Evolutionary conservation across 2,329 filamentous ascomycete genomes (phyloP), one percentile per base, ranked within the genome.

Genomic region (Fusarium coicis): DNA sequence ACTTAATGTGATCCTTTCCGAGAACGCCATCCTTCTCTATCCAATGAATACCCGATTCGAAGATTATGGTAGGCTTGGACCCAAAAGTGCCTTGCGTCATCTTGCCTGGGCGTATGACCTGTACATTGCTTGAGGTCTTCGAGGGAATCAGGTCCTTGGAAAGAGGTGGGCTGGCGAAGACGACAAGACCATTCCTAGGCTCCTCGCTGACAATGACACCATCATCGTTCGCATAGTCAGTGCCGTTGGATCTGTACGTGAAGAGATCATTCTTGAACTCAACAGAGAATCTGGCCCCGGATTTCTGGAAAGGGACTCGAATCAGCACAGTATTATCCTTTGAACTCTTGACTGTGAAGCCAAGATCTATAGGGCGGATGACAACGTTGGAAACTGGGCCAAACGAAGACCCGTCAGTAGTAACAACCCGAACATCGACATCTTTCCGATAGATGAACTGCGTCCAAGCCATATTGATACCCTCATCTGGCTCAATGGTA

Each of bases 261-360:
- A 47, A 49, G 14, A 34, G 14, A 9, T 36, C 40, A 15, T 49
- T 5, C 7, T n/a, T 34, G 9, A 57, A 57, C 40, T 57, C 54
- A n/a, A 57, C 40, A 7, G 54, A 57, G 19, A 57, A 57, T 28
- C 54, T 57, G 0, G 40, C 15, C 11, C 54, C 40, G 3, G 40
- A 57, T 0, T 36, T 34, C 3, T 28, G 18, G 10, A 8, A 49
- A 14, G 40, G 54, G 0, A 49, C 40, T 1, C 54, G 30, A 21
- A 57, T 36, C 23, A 57, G 10, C 6, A 57, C 14, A 1, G 23
- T n/a, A 1, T 57, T 2, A 28, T 44, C 1, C 10, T 36, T 18
- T 7, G 10, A 19, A 2, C 14, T 36, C 2, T 21, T 5, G 0
- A 36, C 30, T n/a, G 0, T 9, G 15, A 57, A 47, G 0, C 5